Evolutionary conservation across 2,329 filamentous ascomycete species (phyloP), one percentile per base, ranked within the genome.

Genomic region (Xylariaceae sp.): DNA sequence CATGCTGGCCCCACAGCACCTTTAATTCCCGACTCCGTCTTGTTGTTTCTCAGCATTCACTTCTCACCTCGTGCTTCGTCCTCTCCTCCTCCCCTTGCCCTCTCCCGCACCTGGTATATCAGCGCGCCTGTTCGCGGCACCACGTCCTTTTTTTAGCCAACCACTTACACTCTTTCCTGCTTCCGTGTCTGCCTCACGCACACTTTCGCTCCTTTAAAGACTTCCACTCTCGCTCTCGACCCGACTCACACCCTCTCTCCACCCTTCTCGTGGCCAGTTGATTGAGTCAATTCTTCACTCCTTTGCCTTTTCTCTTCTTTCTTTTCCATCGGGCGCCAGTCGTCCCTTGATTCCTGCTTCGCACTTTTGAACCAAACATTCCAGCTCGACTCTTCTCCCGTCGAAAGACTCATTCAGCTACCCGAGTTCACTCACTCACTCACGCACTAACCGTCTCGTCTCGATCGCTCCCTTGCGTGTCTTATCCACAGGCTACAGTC

Each of bases 171-270:
- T 71, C 68, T 48, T 67, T 71, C 42, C 42, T n/a, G 13, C 37
- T n/a, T 45, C n/a, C 53, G 55, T 56, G 64, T 67, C 56, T 62
- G 62, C 64, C 60, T 67, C 58, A 55, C 66, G 69, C 68, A 61
- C 61, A 66, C 67, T 67, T 69, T 58, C 68, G 67, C 65, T 71
- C 69, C 60, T 70, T 71, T 60, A 59, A 63, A 65, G 64, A 52
- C 65, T 58, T 57, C 60, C 59, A 60, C 62, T 57, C 61, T 55
- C 51, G 42, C 42, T n/a, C 42, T n/a, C 42, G 13, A n/a, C 13
- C 5, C 13, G 13, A 45, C 13, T 45, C 42, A 45, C 42, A 45
- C 59, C 60, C 50, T 57, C 23, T 53, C 53, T 51, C 34, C 23
- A 30, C 23, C 23, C 49, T 39, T 23, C 30, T 51, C 44, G 62